Evolutionary conservation across 495 filamentous ascomycete species (phyloP).

Genomic region (Acidiella bohemica): DNA sequence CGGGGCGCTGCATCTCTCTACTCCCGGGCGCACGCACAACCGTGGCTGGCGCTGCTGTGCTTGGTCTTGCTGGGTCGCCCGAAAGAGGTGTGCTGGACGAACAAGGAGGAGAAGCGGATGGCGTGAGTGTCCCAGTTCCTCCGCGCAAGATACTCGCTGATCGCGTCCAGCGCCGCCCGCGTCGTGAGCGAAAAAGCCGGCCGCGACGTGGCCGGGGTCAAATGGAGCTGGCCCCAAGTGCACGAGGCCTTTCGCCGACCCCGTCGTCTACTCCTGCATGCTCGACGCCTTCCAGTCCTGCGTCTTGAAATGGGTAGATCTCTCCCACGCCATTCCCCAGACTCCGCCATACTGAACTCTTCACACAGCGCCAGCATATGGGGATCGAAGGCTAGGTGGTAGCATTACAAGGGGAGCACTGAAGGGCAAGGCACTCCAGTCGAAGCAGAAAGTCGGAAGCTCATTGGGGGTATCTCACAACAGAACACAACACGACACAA

Average conservation of each 20-base stretch:
- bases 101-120: constrained; percentile 28
- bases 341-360: too few relatives aligned
- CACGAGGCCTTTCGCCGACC: constrained; percentile 27
- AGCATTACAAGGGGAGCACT: too few relatives aligned
- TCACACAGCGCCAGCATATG: too few relatives aligned
- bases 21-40: constrained; percentile 28
- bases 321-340: too few relatives aligned
- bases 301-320: constrained; percentile 4
- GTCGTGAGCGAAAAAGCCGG: constrained; percentile 27
- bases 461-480: too few relatives aligned
- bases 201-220: constrained; percentile 25
- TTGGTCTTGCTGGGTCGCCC: constrained; percentile 28
- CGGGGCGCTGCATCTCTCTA: constrained; percentile 30
- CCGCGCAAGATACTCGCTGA: not conserved
- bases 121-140: constrained; percentile 10
- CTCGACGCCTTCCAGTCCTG: constrained; percentile 1
- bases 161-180: constrained; percentile 18
- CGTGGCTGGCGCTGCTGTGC: constrained; percentile 22
- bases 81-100: constrained; percentile 28
- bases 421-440: too few relatives aligned
- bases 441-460: too few relatives aligned
- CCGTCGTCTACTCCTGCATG: constrained; percentile 12
- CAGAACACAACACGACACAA: too few relatives aligned
- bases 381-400: too few relatives aligned
- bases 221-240: constrained; percentile 26